phyloP scores from a whole-genome alignment of 2,329 filamentous ascomycete species.

The Boeremia lycopersici region DNA sequence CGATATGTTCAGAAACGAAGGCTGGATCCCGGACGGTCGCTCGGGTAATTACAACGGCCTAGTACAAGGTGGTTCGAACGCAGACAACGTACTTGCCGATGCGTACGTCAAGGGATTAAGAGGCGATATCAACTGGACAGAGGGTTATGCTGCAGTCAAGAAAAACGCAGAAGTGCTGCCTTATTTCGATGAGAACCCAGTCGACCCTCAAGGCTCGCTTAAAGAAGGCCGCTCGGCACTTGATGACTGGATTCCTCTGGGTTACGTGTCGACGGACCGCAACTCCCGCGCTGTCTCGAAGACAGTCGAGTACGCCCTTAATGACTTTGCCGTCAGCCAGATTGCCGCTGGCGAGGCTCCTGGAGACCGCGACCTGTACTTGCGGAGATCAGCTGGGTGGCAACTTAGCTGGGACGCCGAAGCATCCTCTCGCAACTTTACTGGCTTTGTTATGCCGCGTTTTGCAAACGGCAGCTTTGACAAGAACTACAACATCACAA shows the following conservation, averaged over 20 bases:
- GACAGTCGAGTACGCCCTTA: slow-evolving; percentile 52
- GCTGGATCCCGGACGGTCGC: slow-evolving; percentile 74
- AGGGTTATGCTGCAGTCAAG: slow-evolving; percentile 72
- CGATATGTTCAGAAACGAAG: slow-evolving; percentile 65
- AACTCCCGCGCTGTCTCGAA: slow-evolving; percentile 49
- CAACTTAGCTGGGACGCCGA: slow-evolving; percentile 50
- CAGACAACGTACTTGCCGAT: slow-evolving; percentile 64
- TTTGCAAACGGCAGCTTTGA: slow-evolving; percentile 45
- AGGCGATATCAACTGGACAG: slow-evolving; percentile 69
- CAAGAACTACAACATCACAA: slow-evolving; percentile 50
- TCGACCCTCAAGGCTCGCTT: slow-evolving; percentile 44
- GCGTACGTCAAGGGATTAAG: slow-evolving; percentile 69
- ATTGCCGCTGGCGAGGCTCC: slow-evolving; percentile 51
- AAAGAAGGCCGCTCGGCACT: slow-evolving; percentile 53
- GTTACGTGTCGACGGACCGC: slow-evolving; percentile 49
- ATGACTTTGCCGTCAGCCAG: slow-evolving; percentile 52
- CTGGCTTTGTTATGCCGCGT: slow-evolving; percentile 45
- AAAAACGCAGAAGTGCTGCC: slow-evolving; percentile 69
- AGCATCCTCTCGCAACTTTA: slow-evolving; percentile 46
- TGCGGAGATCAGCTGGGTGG: slow-evolving; percentile 50
- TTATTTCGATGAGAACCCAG: slow-evolving; percentile 44
- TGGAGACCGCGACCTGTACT: slow-evolving; percentile 46
- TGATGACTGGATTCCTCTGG: slow-evolving; percentile 52
- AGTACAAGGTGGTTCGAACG: slow-evolving; percentile 46
- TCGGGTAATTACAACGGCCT: slow-evolving; percentile 62